Base-by-base conservation (phyloP, 208 protist species). In the Trypanosoma brucei region DNA sequence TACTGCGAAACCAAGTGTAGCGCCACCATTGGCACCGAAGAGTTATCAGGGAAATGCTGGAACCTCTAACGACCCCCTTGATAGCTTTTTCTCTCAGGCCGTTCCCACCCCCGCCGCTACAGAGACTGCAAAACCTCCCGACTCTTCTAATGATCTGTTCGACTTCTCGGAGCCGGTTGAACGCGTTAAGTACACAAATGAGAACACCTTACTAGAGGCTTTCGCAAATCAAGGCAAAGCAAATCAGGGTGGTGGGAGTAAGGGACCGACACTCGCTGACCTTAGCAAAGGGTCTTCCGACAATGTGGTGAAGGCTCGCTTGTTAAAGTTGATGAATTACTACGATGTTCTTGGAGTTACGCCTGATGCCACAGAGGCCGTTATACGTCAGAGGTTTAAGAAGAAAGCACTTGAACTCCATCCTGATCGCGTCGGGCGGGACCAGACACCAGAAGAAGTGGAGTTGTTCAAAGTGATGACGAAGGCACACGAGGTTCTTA, bases 381-480 rank as follows among this genome's bases (percentile, higher is more conserved):
- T 90, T 59, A 95, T 96, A 57, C 67, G 66, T 49, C 77, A 76
- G 30, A 64, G 59, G 58, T 96, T 94, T 76, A 92, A 91, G 72
- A 72, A 78, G 66, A 93, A 93, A 67, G 83, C 88, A 50, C 75
- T 96, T 22, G 75, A 92, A 70, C 76, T 94, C 54, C 91, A 96
- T 62, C 91, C 91, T 6, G 91, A 96, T 67, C 65, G 78, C 35
- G 83, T 79, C 4, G 85, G 81, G 9, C 56, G 73, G 1, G 59
- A 65, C 30, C 84, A 92, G 59, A 88, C 79, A 14, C 58, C 73
- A 40, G 88, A 96, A 54, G 90, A 96, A 74, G 77, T 79, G 51
- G 85, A 92, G 62, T 69, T 94, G 34, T 96, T 96, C 63, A 93
- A 94, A 68, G 68, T 88, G 33, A 90, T 96, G 70, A 96, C 90